Percentiles rank a stretch among this genome's conserved stretches.
These are phyloP conservation scores for Vanrija humicola DNA, from an alignment of 1,284 basidiomycete species.

Conservation along the genomic window DNA sequence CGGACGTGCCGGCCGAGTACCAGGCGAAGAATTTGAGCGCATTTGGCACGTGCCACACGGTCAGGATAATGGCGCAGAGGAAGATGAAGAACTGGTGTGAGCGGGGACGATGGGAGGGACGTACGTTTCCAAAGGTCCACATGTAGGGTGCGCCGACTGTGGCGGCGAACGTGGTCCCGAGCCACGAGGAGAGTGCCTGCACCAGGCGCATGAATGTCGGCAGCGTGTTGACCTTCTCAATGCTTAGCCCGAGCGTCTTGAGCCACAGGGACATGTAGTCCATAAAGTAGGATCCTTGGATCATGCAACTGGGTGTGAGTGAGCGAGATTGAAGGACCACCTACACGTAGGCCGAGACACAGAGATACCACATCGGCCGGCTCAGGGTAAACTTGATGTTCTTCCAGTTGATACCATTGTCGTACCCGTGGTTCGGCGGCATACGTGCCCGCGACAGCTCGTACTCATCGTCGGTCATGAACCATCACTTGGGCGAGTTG, in stretches of 20 bases:
- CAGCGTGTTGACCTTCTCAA: constrained; percentile 16
- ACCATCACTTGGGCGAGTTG: constrained; percentile 18
- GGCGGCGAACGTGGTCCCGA: constrained; percentile 26
- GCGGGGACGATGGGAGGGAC: neutral
- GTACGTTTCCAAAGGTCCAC: constrained; percentile 16
- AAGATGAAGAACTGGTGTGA: constrained; percentile 4
- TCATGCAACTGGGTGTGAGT: constrained; percentile 12
- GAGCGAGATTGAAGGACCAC: neutral
- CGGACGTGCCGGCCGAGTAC: constrained; percentile 19
- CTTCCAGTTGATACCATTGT: constrained; percentile 21
- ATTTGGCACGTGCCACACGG: constrained; percentile 21
- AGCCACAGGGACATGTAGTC: constrained; percentile 34
- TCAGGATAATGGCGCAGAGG: constrained; percentile 15
- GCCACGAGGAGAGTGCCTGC: constrained; percentile 22
- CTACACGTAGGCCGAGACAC: constrained; percentile 25
- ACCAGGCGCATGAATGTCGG: constrained; percentile 26
- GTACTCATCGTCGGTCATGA: constrained; percentile 21
- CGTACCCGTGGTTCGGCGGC: neutral
- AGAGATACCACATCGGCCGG: constrained; percentile 26
- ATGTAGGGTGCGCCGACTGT: constrained; percentile 11
- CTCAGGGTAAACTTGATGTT: constrained; percentile 22
- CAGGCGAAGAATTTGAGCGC: constrained; percentile 23
- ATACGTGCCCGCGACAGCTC: constrained; percentile 13
- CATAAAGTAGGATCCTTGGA: constrained; percentile 23
- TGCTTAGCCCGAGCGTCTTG: constrained; percentile 8